phyloP scores from a whole-genome alignment of 176 grass and related monocot species.

The Calamus simplicifolius region DNA sequence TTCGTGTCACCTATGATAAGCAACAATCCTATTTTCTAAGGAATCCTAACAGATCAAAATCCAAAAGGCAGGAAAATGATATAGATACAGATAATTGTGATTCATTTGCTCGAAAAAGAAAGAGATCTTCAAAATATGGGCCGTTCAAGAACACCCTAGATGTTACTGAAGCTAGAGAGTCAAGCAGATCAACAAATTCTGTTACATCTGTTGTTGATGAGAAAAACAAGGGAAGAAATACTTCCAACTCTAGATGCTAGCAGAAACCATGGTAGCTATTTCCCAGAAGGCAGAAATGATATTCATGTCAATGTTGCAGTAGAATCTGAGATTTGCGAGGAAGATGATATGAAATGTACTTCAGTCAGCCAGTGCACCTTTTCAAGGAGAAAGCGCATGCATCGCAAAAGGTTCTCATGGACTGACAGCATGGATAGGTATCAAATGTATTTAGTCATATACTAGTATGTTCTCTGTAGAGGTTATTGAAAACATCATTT shows the following conservation, averaged over 20 bases:
- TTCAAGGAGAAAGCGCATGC: conserved; percentile 32
- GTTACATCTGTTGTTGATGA: conserved; percentile 13
- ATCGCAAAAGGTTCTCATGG: conserved; percentile 71
- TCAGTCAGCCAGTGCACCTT: conserved; percentile 29
- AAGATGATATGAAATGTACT: conserved; percentile 25
- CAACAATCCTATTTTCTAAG: conserved; percentile 23
- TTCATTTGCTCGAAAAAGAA: conserved; percentile 45
- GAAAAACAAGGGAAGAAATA: conserved; percentile 19
- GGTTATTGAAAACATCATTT: no score
- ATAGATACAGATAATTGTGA: conserved; percentile 19
- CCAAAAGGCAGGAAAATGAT: conserved; percentile 23
- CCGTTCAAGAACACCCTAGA: conserved; percentile 23
- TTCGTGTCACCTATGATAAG: conserved; percentile 52
- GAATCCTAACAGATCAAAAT: conserved; percentile 21
- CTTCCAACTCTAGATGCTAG: conserved; percentile 17
- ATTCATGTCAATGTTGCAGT: neutral
- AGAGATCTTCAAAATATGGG: conserved; percentile 34
- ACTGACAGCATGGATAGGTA: conserved; percentile 76
- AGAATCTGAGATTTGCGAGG: conserved; percentile 6
- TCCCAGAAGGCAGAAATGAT: conserved; percentile 9
- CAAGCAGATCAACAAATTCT: conserved; percentile 14
- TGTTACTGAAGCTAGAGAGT: conserved; percentile 12
- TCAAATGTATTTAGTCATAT: neutral
- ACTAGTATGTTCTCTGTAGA: no score
- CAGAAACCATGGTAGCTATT: conserved; percentile 1